These are phyloP conservation scores for Aspergillus transmontanensis DNA, from an alignment of 2,329 filamentous ascomycete genomes.

Conservation along the genomic window DNA sequence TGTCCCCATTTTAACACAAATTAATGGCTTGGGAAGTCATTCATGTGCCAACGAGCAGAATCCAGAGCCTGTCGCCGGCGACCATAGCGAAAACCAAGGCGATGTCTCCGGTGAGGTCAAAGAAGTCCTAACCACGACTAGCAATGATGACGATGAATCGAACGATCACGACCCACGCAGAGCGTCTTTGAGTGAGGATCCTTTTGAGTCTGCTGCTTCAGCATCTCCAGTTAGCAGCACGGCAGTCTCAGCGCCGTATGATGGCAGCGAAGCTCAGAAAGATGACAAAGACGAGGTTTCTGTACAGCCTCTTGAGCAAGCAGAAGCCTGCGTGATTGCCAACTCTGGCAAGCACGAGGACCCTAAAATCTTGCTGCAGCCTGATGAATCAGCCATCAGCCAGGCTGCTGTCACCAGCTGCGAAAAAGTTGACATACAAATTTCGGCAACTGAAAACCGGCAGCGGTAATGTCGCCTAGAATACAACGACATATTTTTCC, in stretches of 20 bases:
- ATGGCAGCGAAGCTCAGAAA: conserved; percentile 5
- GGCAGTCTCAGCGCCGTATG: conserved; percentile 8
- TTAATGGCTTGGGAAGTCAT: conserved; percentile 7
- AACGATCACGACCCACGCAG: conserved; percentile 7
- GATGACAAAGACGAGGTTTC: conserved; percentile 3
- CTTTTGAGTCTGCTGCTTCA: conserved; percentile 16
- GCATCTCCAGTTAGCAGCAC: conserved; percentile 15
- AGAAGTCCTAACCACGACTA: conserved; percentile 5
- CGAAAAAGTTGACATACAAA: neutral
- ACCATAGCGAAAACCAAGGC: conserved; percentile 9
- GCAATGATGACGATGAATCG: conserved; percentile 9
- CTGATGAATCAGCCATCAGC: conserved; percentile 6
- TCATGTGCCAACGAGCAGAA: neutral
- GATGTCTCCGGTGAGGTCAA: conserved; percentile 6
- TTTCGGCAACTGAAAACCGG: neutral
- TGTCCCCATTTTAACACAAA: conserved; percentile 61
- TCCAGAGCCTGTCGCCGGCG: neutral
- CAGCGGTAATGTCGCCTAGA: neutral
- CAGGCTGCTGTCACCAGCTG: conserved; percentile 6
- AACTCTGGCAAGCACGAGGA: conserved; percentile 4
- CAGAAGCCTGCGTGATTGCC: neutral
- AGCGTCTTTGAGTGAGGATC: conserved; percentile 11
- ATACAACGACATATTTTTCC: conserved; percentile 1
- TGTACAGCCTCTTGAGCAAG: conserved; percentile 9
- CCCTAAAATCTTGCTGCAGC: conserved; percentile 1